These are phyloP conservation scores for Termitomyces sp. DNA, from an alignment of 768 basidiomycete species.

Conservation along the genomic window DNA sequence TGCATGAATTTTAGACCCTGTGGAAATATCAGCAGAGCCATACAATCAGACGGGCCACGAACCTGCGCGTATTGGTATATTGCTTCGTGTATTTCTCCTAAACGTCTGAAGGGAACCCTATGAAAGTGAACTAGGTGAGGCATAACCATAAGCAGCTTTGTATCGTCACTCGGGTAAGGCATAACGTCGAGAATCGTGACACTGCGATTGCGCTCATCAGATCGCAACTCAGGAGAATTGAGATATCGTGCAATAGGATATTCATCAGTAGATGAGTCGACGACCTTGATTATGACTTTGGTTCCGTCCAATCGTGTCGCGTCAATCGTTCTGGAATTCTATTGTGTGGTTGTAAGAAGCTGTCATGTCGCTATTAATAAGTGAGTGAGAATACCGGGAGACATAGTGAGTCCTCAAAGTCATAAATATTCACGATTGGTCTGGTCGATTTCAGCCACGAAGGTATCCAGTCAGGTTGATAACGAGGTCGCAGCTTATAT, in stretches of 20 bases:
- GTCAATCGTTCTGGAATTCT: not conserved
- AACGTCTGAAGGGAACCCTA: not conserved
- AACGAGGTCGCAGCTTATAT: constrained; percentile 2
- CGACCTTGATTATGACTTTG: not conserved
- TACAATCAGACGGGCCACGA: not conserved
- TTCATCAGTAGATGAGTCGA: not conserved
- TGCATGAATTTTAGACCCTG: constrained; percentile 6
- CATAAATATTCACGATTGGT: not conserved
- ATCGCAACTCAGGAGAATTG: not conserved
- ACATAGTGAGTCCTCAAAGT: not conserved
- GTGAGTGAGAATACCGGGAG: not conserved
- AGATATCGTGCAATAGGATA: not conserved
- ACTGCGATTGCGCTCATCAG: not conserved
- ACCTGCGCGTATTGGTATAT: not conserved
- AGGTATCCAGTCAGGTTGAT: constrained; percentile 3
- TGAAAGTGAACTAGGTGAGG: not conserved
- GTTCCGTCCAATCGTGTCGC: not conserved
- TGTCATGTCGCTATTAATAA: not conserved
- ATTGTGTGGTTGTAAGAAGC: not conserved
- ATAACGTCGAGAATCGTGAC: not conserved
- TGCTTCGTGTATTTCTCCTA: not conserved
- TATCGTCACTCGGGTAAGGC: not conserved
- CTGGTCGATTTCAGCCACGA: not conserved
- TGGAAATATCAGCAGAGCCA: not conserved
- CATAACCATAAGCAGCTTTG: not conserved